Evolutionary conservation across 2,329 filamentous ascomycete genomes (phyloP), one percentile per base, ranked within the genome.

Genomic region (Plenodomus tracheiphilus): DNA sequence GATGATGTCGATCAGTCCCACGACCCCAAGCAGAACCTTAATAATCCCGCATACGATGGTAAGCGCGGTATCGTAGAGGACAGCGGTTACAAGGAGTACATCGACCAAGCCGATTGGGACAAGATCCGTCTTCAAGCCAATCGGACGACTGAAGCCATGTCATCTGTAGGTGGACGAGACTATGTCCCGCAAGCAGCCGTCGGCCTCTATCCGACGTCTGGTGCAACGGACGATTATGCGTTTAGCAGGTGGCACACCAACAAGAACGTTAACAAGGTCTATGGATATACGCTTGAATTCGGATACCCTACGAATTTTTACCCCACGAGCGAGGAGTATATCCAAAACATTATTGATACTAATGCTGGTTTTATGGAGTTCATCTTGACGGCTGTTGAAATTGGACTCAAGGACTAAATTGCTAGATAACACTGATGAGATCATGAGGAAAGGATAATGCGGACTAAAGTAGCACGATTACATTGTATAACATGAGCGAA

Each of bases 1-100:
- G 78, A 81, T 59, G 81, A 84, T 56, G 71, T 77, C 45, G 72
- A 79, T 52, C 81, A 84, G 63, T 70, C 70, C 32, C 68, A 64
- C 1, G 73, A 78, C 36, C 64, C 76, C 0, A 62, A 57, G 50
- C 78, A 80, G 71, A 83, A 75, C 66, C 80, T 83, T 57, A 64
- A 73, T 43, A 84, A 83, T 72, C 46, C 71, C 2, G 64, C 71
- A 8, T 85, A 78, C 52, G 76, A 85, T 51, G 75, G 75, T 40
- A 74, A 75, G 37, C 78, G 81, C 7, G 81, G 81, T 19, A 59
- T 79, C 10, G 65, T 77, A 2, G 68, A 73, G 18, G 70, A 77
- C 32, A 68, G 81, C 83, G 86, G 74, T 80, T 75, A 75, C 60
- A 60, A 60, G 30, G 73, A 75, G 56, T 75, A 69, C 52, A 74